These are phyloP conservation scores for Euryodendron excelsum DNA, from an alignment of 148 eudicot genomes.

Conservation along the genomic window DNA sequence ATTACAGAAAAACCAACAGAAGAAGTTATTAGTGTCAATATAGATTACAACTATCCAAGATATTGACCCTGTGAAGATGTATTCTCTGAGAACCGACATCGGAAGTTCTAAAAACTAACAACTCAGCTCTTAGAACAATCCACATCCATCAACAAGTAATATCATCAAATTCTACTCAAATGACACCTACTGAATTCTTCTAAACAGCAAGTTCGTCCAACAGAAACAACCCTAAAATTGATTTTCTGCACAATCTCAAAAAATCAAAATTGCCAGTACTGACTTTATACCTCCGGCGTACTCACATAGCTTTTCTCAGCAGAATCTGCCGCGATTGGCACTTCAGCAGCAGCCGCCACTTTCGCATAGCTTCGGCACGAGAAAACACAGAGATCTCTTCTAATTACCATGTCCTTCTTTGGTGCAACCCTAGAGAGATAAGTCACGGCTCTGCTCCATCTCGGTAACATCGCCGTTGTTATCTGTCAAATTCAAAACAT, in stretches of 20 bases:
- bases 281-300: slow-evolving; percentile 29
- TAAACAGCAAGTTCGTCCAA: not conserved
- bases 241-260: slow-evolving; percentile 1
- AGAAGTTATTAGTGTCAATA: not conserved
- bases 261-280: slow-evolving; percentile 11
- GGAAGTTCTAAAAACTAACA: not conserved
- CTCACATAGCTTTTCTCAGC: slow-evolving; percentile 21
- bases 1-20: not conserved
- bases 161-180: not conserved
- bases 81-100: not conserved
- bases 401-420: slow-evolving; percentile 17
- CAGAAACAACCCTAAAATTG: not conserved
- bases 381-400: slow-evolving; percentile 21
- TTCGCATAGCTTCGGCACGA: slow-evolving; percentile 38
- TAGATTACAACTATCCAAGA: not conserved
- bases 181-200: not conserved
- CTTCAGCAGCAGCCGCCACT: slow-evolving; percentile 32
- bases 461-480: slow-evolving; percentile 36
- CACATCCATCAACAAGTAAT: not conserved
- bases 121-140: not conserved
- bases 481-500: slow-evolving; percentile 5
- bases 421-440: slow-evolving; percentile 38
- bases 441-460: slow-evolving; percentile 51
- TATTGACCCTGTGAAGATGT: not conserved
- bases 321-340: slow-evolving; percentile 30